phyloP scores from a whole-genome alignment of 192 early-diverging fungal species.

The Cetraspora pellucida region DNA sequence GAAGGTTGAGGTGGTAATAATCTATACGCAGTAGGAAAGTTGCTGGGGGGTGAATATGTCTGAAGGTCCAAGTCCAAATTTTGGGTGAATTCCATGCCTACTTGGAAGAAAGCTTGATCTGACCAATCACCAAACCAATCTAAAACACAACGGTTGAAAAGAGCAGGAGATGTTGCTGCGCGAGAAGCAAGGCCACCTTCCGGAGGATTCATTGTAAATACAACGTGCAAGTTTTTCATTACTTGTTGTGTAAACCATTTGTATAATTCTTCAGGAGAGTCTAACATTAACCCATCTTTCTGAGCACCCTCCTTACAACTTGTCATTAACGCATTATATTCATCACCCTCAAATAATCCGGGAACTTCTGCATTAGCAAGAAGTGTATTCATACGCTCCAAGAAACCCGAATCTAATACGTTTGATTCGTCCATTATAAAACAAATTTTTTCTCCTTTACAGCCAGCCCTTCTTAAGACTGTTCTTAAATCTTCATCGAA shows the following conservation, averaged over 20 bases:
- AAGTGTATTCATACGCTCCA: constrained; percentile 99
- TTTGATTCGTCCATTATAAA: constrained; percentile 99
- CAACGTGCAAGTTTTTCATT: constrained; percentile 95
- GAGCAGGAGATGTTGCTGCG: constrained; percentile 96
- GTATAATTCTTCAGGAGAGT: constrained; percentile 93
- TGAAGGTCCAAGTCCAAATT: constrained; percentile 84
- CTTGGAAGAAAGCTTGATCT: constrained; percentile 97
- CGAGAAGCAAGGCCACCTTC: constrained; percentile 86
- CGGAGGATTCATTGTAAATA: constrained; percentile 99
- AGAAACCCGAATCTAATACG: constrained; percentile 93
- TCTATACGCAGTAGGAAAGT: constrained; percentile 77
- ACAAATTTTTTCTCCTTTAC: constrained; percentile 89
- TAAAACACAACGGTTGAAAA: constrained; percentile 99
- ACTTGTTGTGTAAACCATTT: constrained; percentile 98
- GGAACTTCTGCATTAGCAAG: constrained; percentile 99
- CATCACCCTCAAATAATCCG: constrained; percentile 98
- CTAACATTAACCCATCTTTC: constrained; percentile 90
- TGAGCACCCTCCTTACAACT: constrained; percentile 92
- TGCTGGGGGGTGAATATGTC: constrained; percentile 64
- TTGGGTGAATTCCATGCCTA: constrained; percentile 94
- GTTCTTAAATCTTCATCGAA: constrained; percentile 97
- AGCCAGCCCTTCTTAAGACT: constrained; percentile 88
- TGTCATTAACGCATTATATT: constrained; percentile 91
- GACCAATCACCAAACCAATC: constrained; percentile 99
- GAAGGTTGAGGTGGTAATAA: constrained; percentile 68